Evolutionary conservation across 495 filamentous ascomycete genomes (phyloP).

Genomic region (Evernia prunastri): DNA sequence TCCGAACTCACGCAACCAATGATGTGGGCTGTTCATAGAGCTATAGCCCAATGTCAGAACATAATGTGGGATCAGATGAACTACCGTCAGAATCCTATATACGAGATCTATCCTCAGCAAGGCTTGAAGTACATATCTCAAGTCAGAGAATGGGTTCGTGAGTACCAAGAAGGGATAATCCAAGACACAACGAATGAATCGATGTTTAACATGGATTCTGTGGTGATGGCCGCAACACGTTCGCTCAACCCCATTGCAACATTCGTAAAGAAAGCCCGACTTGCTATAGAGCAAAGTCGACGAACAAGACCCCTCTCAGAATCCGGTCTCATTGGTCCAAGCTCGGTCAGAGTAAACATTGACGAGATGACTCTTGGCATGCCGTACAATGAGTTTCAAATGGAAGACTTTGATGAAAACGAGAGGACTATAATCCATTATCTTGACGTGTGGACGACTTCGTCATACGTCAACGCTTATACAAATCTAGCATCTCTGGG

Average conservation of each 20-base stretch:
- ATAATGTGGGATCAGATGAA: constrained; percentile 35
- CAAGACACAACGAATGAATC: constrained; percentile 24
- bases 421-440: constrained; percentile 62
- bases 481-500: constrained; percentile 54
- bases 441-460: constrained; percentile 61
- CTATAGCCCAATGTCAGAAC: constrained; percentile 48
- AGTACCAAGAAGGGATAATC: constrained; percentile 45
- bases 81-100: constrained; percentile 37
- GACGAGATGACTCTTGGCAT: constrained; percentile 31
- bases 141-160: constrained; percentile 52
- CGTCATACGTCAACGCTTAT: constrained; percentile 40
- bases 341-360: constrained; percentile 38
- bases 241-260: constrained; percentile 39
- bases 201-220: constrained; percentile 23
- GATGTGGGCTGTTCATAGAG: constrained; percentile 63
- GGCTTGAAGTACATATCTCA: constrained; percentile 39
- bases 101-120: constrained; percentile 43
- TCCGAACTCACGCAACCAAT: constrained; percentile 45
- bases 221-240: background rate
- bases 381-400: constrained; percentile 6
- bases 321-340: constrained; percentile 47
- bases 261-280: constrained; percentile 61
- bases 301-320: constrained; percentile 52
- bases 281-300: constrained; percentile 61
- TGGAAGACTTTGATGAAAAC: constrained; percentile 29